Conservation (phyloP, 306 rosid genomes). For the Vigna nakashimae region DNA sequence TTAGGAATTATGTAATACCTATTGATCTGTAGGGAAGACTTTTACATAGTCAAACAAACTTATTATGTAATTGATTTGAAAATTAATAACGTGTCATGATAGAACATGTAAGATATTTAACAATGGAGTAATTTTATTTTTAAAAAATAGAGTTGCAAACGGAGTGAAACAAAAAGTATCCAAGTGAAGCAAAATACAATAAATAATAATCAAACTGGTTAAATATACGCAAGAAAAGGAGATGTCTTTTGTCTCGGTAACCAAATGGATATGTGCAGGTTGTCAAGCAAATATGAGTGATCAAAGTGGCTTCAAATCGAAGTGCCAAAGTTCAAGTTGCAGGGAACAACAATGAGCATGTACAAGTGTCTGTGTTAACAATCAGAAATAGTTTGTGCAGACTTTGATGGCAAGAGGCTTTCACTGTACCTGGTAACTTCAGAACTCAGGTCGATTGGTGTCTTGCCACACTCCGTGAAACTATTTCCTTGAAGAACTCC, state of each 20-base stretch:
- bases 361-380: conserved; percentile 63
- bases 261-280: conserved; percentile 94
- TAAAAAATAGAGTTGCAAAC: conserved; percentile 11
- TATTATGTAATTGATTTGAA: conserved; percentile 21
- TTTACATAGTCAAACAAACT: conserved; percentile 35
- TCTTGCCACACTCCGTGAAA: conserved; percentile 65
- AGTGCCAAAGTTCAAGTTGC: conserved; percentile 84
- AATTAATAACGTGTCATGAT: conserved; percentile 16
- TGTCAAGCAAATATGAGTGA: conserved; percentile 68
- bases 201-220: conserved; percentile 24
- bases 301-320: conserved; percentile 79
- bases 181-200: conserved; percentile 29
- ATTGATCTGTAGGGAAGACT: conserved; percentile 7
- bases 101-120: conserved; percentile 33
- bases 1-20: background rate
- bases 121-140: background rate
- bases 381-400: conserved; percentile 60
- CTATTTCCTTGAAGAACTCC: conserved; percentile 40
- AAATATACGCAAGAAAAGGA: conserved; percentile 46
- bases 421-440: conserved; percentile 88
- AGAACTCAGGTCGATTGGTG: conserved; percentile 82
- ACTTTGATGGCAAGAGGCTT: conserved; percentile 70
- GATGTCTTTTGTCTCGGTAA: conserved; percentile 70
- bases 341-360: conserved; percentile 75
- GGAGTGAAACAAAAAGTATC: conserved; percentile 31